Evolutionary conservation across 2,329 filamentous ascomycete species (phyloP), one percentile per base, ranked within the genome.

Genomic region (Aaosphaeria arxii): DNA sequence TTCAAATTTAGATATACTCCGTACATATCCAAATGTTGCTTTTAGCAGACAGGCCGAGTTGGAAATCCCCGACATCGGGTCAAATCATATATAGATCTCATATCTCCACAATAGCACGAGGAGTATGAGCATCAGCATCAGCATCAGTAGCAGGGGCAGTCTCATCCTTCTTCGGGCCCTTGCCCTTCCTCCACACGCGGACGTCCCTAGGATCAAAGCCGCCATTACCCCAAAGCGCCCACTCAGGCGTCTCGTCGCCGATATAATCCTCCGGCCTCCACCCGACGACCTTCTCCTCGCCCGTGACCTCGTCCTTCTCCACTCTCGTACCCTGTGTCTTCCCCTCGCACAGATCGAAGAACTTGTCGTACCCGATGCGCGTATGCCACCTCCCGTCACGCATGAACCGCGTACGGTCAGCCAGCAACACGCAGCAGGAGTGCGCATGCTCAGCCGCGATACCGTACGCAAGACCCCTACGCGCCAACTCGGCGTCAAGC

Each of bases 361-460:
- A 97, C 50, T 79, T 82, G 47, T 88, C 80, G 68, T 96, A 97
- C 68, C 96, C 88, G 61, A 99, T 97, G 43, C 88, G 75, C 1
- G 92, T 96, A 66, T 94, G 89, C 91, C 91, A 97, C 66, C 83
- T 87, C 4, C 85, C 89, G 43, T 87, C 76, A 39, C 85, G 82
- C 48, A 78, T 76, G 76, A 97, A 99, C 6, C 91, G 77, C 48
- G 87, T 84, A 38, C 49, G 42, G 61, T 88, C 91, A 0, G 90
- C 92, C 36, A 97, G 78, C 45, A 97, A 75, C 24, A 95, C 85
- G 67, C 92, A 97, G 75, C 94, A 97, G 64, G 88, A 94, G 74
- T 97, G 92, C 1, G 89, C 89, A 66, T 97, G 92, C 73, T 97
- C 94, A 1, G 92, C 94, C 0, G 89, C 92, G 58, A 97, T 92